A percentile compares a stretch with the other conserved stretches of the same genome.
These are phyloP conservation scores for Lasiosphaeria miniovina DNA, from an alignment of 495 filamentous ascomycete genomes.

Conservation along the genomic window DNA sequence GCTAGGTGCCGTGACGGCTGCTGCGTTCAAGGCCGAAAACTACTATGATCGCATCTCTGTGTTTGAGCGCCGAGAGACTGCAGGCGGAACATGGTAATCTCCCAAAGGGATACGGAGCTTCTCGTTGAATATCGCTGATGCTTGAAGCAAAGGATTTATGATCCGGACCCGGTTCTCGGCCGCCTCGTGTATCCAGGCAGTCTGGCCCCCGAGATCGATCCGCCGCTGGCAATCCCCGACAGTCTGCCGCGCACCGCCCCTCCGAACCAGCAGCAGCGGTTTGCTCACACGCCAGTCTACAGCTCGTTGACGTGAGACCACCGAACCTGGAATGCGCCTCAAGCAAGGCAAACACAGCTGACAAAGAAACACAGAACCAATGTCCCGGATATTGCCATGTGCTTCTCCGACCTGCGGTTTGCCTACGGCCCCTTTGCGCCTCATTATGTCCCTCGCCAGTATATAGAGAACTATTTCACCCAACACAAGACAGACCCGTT, in stretches of 20 bases:
- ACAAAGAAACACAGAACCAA: constrained; percentile 38
- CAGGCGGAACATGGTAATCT: constrained; percentile 49
- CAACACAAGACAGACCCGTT: constrained; percentile 35
- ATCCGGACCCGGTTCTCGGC: constrained; percentile 32
- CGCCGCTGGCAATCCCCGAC: constrained; percentile 39
- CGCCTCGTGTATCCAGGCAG: constrained; percentile 35
- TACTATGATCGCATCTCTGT: constrained; percentile 48
- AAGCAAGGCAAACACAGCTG: neutral
- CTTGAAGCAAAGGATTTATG: constrained; percentile 41
- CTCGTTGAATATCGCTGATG: neutral
- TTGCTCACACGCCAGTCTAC: constrained; percentile 46
- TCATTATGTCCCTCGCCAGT: constrained; percentile 47
- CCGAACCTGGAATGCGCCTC: neutral
- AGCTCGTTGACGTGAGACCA: constrained; percentile 41
- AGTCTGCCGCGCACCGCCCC: constrained; percentile 36
- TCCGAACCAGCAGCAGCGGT: constrained; percentile 42
- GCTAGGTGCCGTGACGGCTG: constrained; percentile 43
- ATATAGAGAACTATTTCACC: constrained; percentile 49
- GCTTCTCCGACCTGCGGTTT: constrained; percentile 46
- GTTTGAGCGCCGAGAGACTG: constrained; percentile 45
- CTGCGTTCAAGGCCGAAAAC: constrained; percentile 46
- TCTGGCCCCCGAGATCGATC: constrained; percentile 41
- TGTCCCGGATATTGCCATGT: constrained; percentile 51
- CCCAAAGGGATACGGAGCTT: neutral
- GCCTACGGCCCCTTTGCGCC: constrained; percentile 51